Evolutionary conservation across 2,329 filamentous ascomycete genomes (phyloP), one percentile per base, ranked within the genome.

Genomic region (Ceratocystis papillata): DNA sequence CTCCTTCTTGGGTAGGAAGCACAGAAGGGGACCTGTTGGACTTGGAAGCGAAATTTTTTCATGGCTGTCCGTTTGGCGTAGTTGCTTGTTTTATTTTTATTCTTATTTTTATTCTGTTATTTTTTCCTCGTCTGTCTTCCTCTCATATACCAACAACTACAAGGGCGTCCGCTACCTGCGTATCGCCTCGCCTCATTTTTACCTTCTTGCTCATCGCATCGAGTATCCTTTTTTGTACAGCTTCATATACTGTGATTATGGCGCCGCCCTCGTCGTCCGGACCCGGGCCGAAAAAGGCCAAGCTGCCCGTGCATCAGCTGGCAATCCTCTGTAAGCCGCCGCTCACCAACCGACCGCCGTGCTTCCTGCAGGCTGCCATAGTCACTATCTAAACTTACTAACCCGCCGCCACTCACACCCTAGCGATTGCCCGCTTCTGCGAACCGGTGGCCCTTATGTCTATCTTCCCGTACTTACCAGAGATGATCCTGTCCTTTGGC

Each of bases 401-500:
- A 41, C 37, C 10, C 10, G 10, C 10, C 37, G 30, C 5, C 6
- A 7, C 30, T 7, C 10, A 3, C 12, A 10, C 10, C 45, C 41
- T 70, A 90, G 88, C 87, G 73, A 81, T 90, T 77, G 89, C 87
- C 73, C 83, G 89, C 72, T 88, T 93, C 72, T 86, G 88, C 68
- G 89, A 93, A 73, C 89, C 89, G 7, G 77, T 87, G 68, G 82
- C 87, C 6, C 78, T 88, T 71, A 90, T 87, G 15, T 89, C 86
- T 28, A 84, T 89, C 69, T 86, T 86, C 68, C 87, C 87, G 73
- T 82, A 80, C 70, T 79, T 87, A 69, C 88, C 88, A 10, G 88
- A 92, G 75, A 94, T 96, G 88, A 88, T 96, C 66, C 82, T 86
- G 70, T 87, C 85, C 73, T 90, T 95, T 69, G 85, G 87, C 8